Percentiles rank a stretch among this genome's conserved stretches.
Conservation (phyloP, 129 eudicot genomes). For the Flaveria ramosissima region DNA sequence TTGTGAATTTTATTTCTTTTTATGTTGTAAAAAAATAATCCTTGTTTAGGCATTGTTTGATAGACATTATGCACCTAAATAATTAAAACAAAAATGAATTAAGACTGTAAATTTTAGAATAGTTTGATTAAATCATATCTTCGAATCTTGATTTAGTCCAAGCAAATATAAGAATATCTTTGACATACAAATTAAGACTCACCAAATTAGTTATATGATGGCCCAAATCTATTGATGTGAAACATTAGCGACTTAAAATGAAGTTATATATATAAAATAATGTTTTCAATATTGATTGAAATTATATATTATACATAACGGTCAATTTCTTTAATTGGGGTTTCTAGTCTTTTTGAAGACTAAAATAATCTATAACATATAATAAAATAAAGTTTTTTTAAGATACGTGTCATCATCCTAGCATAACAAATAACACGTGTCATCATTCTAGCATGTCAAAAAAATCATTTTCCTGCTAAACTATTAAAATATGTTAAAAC, state of each 20-base stretch:
- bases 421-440: too few relatives aligned
- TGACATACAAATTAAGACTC: slow-evolving; percentile 15
- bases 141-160: slow-evolving; percentile 20
- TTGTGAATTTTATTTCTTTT: too few relatives aligned
- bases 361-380: not conserved
- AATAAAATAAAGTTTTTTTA: too few relatives aligned
- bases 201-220: slow-evolving; percentile 5
- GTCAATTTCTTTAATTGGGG: not conserved
- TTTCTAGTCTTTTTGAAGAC: not conserved
- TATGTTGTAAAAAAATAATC: not conserved
- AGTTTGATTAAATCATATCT: too few relatives aligned
- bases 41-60: not conserved
- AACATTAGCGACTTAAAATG: slow-evolving; percentile 2
- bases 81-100: not conserved
- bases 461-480: too few relatives aligned
- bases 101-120: slow-evolving; percentile 11
- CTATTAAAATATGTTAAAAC: too few relatives aligned
- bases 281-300: not conserved
- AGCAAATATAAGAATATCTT: slow-evolving; percentile 25
- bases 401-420: too few relatives aligned
- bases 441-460: too few relatives aligned
- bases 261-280: not conserved
- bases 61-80: not conserved
- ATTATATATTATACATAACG: not conserved
- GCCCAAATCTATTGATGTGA: slow-evolving; percentile 28